These are phyloP conservation scores for Pseudophaeomoniella oleicola DNA, from an alignment of 2,329 filamentous ascomycete genomes.

Conservation along the genomic window DNA sequence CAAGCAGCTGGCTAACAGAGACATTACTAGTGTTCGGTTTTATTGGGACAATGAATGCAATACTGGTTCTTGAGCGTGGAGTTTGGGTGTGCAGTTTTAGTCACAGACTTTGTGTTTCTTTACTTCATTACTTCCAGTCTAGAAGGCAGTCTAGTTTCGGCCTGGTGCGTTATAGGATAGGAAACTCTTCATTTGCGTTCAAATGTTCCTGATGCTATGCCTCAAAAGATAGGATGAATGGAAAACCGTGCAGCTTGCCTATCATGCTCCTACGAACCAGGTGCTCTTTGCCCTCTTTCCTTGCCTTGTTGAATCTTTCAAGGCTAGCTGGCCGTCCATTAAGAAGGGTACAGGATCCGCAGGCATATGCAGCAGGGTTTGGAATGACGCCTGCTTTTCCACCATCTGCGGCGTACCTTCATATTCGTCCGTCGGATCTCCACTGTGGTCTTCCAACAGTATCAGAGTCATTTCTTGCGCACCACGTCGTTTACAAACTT, in stretches of 20 bases:
- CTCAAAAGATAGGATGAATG: too few relatives aligned
- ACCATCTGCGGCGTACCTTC: neutral
- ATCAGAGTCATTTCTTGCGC: neutral
- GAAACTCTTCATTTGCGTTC: too few relatives aligned
- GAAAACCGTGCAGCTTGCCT: too few relatives aligned
- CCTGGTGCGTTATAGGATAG: too few relatives aligned
- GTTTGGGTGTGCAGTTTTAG: too few relatives aligned
- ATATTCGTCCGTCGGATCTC: neutral
- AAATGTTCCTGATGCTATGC: too few relatives aligned
- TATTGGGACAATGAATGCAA: constrained; percentile 11
- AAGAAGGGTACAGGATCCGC: neutral
- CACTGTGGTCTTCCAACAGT: neutral
- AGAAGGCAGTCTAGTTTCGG: too few relatives aligned
- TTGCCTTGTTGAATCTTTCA: neutral
- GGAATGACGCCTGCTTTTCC: neutral
- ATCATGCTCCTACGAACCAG: constrained; percentile 2
- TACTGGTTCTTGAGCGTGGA: too few relatives aligned
- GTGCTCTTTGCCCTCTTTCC: constrained; percentile 2
- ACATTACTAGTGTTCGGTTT: constrained; percentile 8
- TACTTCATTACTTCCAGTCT: too few relatives aligned
- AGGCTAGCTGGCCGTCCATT: neutral
- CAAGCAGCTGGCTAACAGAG: neutral
- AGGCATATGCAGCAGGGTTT: neutral
- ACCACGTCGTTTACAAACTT: neutral
- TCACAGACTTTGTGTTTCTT: too few relatives aligned